These are phyloP conservation scores for Talaromyces pinophilus DNA, from an alignment of 2,329 filamentous ascomycete genomes.

Conservation along the genomic window DNA sequence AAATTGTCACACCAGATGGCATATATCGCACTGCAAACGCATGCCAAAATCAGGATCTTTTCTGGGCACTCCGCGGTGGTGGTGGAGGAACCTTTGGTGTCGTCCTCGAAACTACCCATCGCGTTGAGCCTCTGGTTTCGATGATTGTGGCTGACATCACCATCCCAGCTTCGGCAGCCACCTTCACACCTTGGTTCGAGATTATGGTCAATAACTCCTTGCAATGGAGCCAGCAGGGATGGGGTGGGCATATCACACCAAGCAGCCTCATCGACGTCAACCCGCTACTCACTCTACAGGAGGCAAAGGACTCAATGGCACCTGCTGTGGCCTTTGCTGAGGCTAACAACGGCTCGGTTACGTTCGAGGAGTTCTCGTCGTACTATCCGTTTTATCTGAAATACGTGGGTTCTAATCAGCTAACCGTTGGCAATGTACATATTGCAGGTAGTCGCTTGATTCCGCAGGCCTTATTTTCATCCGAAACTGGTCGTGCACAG, in stretches of 20 bases:
- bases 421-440: background rate
- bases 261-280: constrained; percentile 10
- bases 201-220: constrained; percentile 5
- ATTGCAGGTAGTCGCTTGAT: constrained; percentile 8
- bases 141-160: background rate
- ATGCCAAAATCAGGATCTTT: constrained; percentile 41
- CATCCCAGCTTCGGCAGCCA: background rate
- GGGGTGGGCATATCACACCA: constrained; percentile 3
- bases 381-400: constrained; percentile 9
- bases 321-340: constrained; percentile 9
- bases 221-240: constrained; percentile 5
- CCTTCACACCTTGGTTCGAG: constrained; percentile 12
- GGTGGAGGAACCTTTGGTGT: constrained; percentile 54
- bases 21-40: constrained; percentile 17
- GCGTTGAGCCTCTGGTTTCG: constrained; percentile 2
- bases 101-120: constrained; percentile 31
- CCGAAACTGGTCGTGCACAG: background rate
- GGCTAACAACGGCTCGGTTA: constrained; percentile 8
- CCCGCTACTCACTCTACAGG: constrained; percentile 2
- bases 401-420: constrained; percentile 3
- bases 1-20: constrained; percentile 53
- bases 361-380: background rate
- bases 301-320: constrained; percentile 4
- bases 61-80: constrained; percentile 55
- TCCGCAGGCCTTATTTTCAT: background rate